Base-by-base conservation (phyloP, 371 early-diverging fungal species). In the Syncephalastrum racemosum region DNA sequence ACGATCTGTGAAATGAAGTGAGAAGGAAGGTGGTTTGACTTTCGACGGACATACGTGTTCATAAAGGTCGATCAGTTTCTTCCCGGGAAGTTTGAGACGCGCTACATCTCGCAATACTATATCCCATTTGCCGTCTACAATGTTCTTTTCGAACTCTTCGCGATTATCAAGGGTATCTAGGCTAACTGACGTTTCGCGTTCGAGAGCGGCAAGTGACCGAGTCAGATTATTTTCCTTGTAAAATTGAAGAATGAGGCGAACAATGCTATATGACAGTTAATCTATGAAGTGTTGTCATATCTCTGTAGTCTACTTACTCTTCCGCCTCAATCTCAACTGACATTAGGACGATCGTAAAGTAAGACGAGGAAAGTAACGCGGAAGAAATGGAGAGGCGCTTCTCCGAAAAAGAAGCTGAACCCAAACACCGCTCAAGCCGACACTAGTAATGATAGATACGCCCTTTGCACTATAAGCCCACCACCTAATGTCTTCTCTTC, bases 231-330 rank as follows among this genome's bases (percentile, higher is more conserved):
- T 90, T 66, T 96, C 97, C 58, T 91, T 88, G 36, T 94, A 73
- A 59, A 93, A 97, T 71, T 96, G 97, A 55, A 91, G 82, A 44
- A 97, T 84, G 13, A 97, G 82, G 8, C 92, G 86, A 59, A 95
- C 85, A 7, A 95, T 89, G 66, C 92, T 76, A 13, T 7, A 48
- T 47, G n/a, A 49, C 39, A 22, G 42, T 20, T 20, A 58, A 50
- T 20, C 4, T 53, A 31, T 31, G 50, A 47, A 47, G 0, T 31
- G 36, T 31, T 10, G 36, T 31, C 36, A 8, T 56, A 50, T 46
- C 23, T n/a, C 27, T 50, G 47, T 25, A 45, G n/a, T 49, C 44
- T 5, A 53, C 71, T 62, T 82, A 86, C 87, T 90, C 88, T 62
- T 81, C 74, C 27, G 83, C 70, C 58, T 90, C 86, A 39, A 90